Conservation (phyloP, 2,329 filamentous ascomycete species). For the Phyllosticta capitalensis region DNA sequence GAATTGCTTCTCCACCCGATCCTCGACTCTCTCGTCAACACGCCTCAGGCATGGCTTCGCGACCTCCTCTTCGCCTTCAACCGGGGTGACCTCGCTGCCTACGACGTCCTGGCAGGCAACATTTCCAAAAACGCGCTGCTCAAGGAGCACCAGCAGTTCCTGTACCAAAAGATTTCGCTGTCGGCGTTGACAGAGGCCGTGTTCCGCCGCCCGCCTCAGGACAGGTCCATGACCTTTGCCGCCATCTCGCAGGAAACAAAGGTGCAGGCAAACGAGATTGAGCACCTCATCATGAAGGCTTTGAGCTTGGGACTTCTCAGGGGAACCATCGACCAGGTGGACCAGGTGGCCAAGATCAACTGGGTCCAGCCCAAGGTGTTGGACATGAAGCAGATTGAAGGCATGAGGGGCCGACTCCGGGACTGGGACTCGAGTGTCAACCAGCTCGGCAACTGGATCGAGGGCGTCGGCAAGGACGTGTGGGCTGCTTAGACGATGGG, state of each 20-base stretch:
- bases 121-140: constrained; percentile 73
- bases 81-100: constrained; percentile 80
- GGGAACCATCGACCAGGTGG: constrained; percentile 94
- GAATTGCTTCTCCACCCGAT: constrained; percentile 97
- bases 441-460: constrained; percentile 93
- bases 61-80: constrained; percentile 98
- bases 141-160: constrained; percentile 66
- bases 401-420: constrained; percentile 76
- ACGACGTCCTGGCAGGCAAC: constrained; percentile 72
- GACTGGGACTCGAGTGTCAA: constrained; percentile 98
- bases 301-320: constrained; percentile 80
- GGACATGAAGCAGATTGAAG: constrained; percentile 89
- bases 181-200: constrained; percentile 90
- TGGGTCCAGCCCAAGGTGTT: constrained; percentile 99
- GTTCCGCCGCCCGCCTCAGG: constrained; percentile 89
- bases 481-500: constrained; percentile 64
- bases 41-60: constrained; percentile 76
- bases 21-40: constrained; percentile 69
- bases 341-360: constrained; percentile 85
- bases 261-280: constrained; percentile 82
- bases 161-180: constrained; percentile 98
- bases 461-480: constrained; percentile 85
- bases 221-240: constrained; percentile 85
- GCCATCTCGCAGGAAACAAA: constrained; percentile 89
- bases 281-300: constrained; percentile 99